Base-by-base conservation (phyloP, 108 stramenopile species). In the Schizochytrium sp. region DNA sequence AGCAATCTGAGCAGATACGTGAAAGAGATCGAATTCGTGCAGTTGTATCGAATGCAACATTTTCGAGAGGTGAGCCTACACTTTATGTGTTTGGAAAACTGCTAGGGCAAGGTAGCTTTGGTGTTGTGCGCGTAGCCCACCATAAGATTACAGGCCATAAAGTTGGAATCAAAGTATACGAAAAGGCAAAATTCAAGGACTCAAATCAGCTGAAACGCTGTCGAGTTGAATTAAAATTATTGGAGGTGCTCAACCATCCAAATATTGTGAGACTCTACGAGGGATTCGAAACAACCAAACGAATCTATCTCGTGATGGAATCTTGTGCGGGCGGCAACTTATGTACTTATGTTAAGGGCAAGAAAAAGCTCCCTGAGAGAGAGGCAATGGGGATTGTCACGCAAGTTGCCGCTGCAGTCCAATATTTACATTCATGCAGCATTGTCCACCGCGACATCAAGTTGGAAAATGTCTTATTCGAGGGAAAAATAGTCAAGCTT, bases 391-490 rank as follows among this genome's bases (percentile, higher is more conserved):
- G 72, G 17, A 91, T 94, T 41, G 60, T 94, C 42, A 46, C 49
- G 2, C 94, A 94, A 88, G 13, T 94, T 3, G 56, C 91, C 12
- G 72, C 91, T 17, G 93, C 89, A 50, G 57, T 94, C 7, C 90
- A 93, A 38, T 92, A 94, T 73, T 88, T 94, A 90, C 94, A 94
- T 87, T 56, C n/a, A 10, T 12, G 61, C 1, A 87, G 90, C 87
- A 92, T 94, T 57, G 90, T 94, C n/a, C 94, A 94, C 47, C 92
- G 94, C 42, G 94, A 94, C 87, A 87, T 94, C 50, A 94, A 94
- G 91, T 89, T 94, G 61, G 94, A 94, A 59, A 94, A 94, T 72
- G 92, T 94, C 12, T 59, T 94, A 38, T 91, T 93, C 4, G 93
- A 94, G 69, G 50, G 38, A 58, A 44, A 88, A 5, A 88, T 89